These are phyloP conservation scores for Delitschia confertaspora DNA, from an alignment of 495 filamentous ascomycete genomes.

Conservation along the genomic window DNA sequence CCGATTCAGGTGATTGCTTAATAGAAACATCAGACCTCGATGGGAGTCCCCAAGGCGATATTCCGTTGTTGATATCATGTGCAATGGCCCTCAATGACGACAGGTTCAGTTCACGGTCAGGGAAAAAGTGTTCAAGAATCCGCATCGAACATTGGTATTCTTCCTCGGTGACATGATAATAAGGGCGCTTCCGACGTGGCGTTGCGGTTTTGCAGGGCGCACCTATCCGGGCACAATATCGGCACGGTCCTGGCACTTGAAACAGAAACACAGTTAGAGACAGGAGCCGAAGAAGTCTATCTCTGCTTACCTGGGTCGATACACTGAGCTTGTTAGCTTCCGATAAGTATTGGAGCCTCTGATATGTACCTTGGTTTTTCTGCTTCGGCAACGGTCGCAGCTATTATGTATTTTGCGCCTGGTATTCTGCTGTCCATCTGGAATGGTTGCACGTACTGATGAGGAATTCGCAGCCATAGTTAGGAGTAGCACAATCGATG, in stretches of 20 bases:
- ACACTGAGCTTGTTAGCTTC: slow-evolving; percentile 15
- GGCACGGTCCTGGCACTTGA: slow-evolving; percentile 20
- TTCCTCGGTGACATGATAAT: slow-evolving; percentile 25
- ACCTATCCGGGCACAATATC: slow-evolving; percentile 21
- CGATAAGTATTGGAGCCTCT: not conserved
- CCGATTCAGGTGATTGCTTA: no score
- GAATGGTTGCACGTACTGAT: no score
- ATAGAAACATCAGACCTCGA: no score
- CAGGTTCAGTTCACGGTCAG: slow-evolving; percentile 22
- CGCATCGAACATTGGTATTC: slow-evolving; percentile 25
- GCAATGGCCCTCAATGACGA: slow-evolving; percentile 11
- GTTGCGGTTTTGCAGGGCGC: slow-evolving; percentile 18
- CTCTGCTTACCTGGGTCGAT: slow-evolving; percentile 18
- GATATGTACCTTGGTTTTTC: slow-evolving; percentile 20
- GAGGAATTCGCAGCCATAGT: no score
- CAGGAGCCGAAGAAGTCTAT: not conserved
- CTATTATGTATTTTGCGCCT: slow-evolving; percentile 16
- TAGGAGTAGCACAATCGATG: no score
- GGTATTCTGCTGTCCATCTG: slow-evolving; percentile 11
- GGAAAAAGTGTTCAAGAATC: slow-evolving; percentile 23
- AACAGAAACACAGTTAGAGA: not conserved
- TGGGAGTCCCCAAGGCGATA: no score
- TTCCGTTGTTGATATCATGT: slow-evolving; percentile 13
- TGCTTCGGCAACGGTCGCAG: slow-evolving; percentile 21
- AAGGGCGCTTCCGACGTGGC: slow-evolving; percentile 18